Evolutionary conservation across 2,329 filamentous ascomycete species (phyloP).

Genomic region (Aspergillus neotritici): DNA sequence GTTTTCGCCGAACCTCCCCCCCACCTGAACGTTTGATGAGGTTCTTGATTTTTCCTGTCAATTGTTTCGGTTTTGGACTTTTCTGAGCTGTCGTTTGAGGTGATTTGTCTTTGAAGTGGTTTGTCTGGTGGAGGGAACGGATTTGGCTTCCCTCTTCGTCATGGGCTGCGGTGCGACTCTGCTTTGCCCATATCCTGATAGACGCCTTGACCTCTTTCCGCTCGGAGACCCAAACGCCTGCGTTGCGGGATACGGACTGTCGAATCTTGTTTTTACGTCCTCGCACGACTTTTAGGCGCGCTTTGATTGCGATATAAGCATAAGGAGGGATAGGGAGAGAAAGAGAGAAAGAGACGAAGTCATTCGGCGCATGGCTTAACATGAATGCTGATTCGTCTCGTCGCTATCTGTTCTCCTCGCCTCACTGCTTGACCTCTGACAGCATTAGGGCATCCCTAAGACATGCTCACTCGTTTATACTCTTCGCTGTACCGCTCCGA

Average conservation of each 20-base stretch:
- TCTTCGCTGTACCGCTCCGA: constrained; percentile 19
- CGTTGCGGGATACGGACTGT: constrained; percentile 12
- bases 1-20: neutral
- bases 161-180: constrained; percentile 15
- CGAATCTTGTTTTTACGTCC: constrained; percentile 7
- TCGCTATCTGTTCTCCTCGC: constrained; percentile 8
- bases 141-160: constrained; percentile 7
- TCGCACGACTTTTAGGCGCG: neutral
- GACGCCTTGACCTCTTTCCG: constrained; percentile 10
- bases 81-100: too few species aligned
- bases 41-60: too few species aligned
- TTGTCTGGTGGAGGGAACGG: constrained; percentile 4
- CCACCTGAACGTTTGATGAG: neutral
- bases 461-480: constrained; percentile 28
- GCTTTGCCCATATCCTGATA: constrained; percentile 12
- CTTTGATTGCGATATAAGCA: constrained; percentile 6
- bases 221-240: constrained; percentile 10
- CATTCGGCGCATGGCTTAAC: constrained; percentile 18
- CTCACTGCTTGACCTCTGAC: constrained; percentile 10
- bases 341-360: neutral
- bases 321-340: neutral
- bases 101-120: too few species aligned
- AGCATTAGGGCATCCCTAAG: constrained; percentile 21
- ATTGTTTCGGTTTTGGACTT: too few species aligned
- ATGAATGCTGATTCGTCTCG: constrained; percentile 26